These are phyloP conservation scores for Ramaria rubella DNA, from an alignment of 768 basidiomycete species.

Conservation along the genomic window DNA sequence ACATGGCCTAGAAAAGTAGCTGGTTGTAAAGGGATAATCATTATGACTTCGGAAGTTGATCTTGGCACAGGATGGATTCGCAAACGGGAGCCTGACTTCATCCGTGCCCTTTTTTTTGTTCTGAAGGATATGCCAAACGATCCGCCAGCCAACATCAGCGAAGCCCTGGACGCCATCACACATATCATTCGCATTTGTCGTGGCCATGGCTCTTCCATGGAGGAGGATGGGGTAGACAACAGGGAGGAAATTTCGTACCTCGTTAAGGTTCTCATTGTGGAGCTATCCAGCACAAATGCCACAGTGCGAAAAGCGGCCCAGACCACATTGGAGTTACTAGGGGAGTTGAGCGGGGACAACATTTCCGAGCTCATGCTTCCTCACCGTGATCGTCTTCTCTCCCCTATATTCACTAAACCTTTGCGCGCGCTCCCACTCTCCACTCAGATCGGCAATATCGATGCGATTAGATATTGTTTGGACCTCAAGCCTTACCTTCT, in stretches of 20 bases:
- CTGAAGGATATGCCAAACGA: slow-evolving; percentile 93
- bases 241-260: slow-evolving; percentile 60
- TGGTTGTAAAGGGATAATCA: slow-evolving; percentile 78
- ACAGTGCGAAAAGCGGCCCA: slow-evolving; percentile 82
- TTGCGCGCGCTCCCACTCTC: slow-evolving; percentile 89
- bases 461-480: slow-evolving; percentile 91
- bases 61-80: slow-evolving; percentile 73
- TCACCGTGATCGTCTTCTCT: slow-evolving; percentile 82
- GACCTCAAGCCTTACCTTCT: slow-evolving; percentile 83
- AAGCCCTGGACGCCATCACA: slow-evolving; percentile 71
- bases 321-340: slow-evolving; percentile 69
- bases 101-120: slow-evolving; percentile 84
- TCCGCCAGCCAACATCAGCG: slow-evolving; percentile 72
- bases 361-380: slow-evolving; percentile 75
- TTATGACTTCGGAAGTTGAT: slow-evolving; percentile 66
- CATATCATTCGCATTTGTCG: slow-evolving; percentile 55
- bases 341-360: slow-evolving; percentile 62
- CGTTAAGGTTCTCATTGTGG: slow-evolving; percentile 78
- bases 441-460: slow-evolving; percentile 97
- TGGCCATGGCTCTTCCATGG: slow-evolving; percentile 26
- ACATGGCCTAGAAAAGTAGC: slow-evolving; percentile 87
- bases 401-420: slow-evolving; percentile 92
- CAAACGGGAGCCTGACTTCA: slow-evolving; percentile 84
- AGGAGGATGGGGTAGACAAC: slow-evolving; percentile 32
- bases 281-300: slow-evolving; percentile 80